Evolutionary conservation across 371 early-diverging fungal species (phyloP).

Genomic region (Rhizopus microsporus): DNA sequence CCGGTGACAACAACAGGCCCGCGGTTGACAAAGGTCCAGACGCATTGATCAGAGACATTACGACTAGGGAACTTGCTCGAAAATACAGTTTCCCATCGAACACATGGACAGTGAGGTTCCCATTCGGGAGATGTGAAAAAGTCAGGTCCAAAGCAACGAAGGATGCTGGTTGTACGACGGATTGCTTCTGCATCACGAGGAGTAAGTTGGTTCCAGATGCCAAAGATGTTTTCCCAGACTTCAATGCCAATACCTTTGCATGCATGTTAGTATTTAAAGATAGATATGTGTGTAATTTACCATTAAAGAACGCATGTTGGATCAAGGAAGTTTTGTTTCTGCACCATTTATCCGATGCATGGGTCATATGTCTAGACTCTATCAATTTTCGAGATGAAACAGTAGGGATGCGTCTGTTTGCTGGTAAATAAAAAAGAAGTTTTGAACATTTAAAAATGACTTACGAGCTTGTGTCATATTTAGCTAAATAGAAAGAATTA

Average conservation of each 20-base stretch:
- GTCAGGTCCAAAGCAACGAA: conserved; percentile 29
- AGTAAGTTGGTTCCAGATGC: conserved; percentile 28
- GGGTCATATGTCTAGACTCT: conserved; percentile 31
- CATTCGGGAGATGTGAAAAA: conserved; percentile 31
- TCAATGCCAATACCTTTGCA: conserved; percentile 29
- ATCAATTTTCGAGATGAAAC: conserved; percentile 25
- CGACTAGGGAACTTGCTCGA: conserved; percentile 24
- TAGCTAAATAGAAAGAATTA: conserved; percentile 16
- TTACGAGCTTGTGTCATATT: conserved; percentile 16
- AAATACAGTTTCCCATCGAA: conserved; percentile 30
- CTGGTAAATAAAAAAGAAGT: background rate
- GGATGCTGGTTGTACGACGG: conserved; percentile 24
- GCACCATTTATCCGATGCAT: conserved; percentile 29
- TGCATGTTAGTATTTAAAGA: background rate
- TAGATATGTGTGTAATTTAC: conserved; percentile 5
- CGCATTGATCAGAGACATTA: conserved; percentile 13
- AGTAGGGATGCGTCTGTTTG: conserved; percentile 25
- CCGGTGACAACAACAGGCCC: conserved; percentile 28
- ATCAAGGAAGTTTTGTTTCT: conserved; percentile 32
- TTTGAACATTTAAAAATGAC: background rate
- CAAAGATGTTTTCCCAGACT: conserved; percentile 37
- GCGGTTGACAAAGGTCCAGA: conserved; percentile 33
- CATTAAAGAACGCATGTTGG: conserved; percentile 34
- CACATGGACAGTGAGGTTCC: conserved; percentile 35
- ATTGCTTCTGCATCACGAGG: conserved; percentile 34